Percentiles rank a stretch among this genome's conserved stretches.
These are phyloP conservation scores for Agarophyton chilense DNA, from an alignment of 23 red algal genomes.

Conservation along the genomic window DNA sequence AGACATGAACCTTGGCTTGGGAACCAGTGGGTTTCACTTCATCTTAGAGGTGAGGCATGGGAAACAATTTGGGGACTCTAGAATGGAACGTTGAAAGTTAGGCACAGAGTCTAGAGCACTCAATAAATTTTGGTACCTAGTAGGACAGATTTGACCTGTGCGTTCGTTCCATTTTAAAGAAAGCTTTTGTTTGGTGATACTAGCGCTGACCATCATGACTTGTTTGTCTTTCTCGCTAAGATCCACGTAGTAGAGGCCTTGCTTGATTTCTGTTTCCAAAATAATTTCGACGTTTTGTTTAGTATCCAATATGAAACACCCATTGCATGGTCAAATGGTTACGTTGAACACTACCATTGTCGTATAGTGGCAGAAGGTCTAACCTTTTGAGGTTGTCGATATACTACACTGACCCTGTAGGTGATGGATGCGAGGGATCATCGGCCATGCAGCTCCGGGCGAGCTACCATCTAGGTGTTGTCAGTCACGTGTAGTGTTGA, in stretches of 20 bases:
- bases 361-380: no score
- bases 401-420: no score
- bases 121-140: neutral
- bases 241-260: constrained; percentile 33
- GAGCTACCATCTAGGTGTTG: no score
- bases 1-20: neutral
- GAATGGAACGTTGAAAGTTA: neutral
- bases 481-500: no score
- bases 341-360: constrained; percentile 1
- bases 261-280: constrained; percentile 8
- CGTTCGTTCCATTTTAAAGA: neutral
- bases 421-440: no score
- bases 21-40: neutral
- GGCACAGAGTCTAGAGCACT: neutral
- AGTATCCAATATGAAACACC: constrained; percentile 15
- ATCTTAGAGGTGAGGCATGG: constrained; percentile 21
- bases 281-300: neutral
- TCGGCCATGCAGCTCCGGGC: no score
- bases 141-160: constrained; percentile 1
- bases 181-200: neutral
- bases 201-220: neutral
- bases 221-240: neutral
- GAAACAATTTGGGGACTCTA: constrained; percentile 2
- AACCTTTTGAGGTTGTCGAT: no score
- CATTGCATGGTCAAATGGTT: neutral